These are phyloP conservation scores for Boletus rubropictus DNA, from an alignment of 768 basidiomycete species.

Conservation along the genomic window DNA sequence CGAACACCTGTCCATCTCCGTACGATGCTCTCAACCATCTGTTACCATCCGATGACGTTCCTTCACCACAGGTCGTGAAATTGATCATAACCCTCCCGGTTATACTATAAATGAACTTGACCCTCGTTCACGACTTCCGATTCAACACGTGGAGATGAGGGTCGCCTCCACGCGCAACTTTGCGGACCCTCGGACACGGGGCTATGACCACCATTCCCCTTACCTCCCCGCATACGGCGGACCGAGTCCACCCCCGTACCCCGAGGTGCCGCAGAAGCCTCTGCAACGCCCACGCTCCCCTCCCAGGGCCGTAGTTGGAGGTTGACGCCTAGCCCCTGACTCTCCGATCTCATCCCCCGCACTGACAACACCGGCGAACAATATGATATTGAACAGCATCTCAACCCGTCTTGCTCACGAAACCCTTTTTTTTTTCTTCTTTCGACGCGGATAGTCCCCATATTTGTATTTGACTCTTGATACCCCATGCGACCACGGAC, in stretches of 20 bases:
- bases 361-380: too few species aligned
- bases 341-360: background rate
- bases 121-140: background rate
- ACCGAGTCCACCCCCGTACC: slow-evolving; percentile 12
- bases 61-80: background rate
- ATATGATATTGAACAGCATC: too few species aligned
- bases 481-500: too few species aligned
- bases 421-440: too few species aligned
- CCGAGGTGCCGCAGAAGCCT: background rate
- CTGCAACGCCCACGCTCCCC: background rate
- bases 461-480: too few species aligned
- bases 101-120: background rate
- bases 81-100: too few species aligned
- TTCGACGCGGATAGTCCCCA: too few species aligned
- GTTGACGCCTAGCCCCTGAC: background rate
- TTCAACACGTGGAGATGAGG: slow-evolving; percentile 3
- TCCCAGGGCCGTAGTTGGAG: background rate
- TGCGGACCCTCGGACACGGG: background rate
- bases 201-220: background rate
- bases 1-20: background rate
- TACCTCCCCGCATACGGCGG: slow-evolving; percentile 11
- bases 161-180: background rate
- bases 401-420: too few species aligned
- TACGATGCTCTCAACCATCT: background rate
- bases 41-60: background rate